Conservation (phyloP, 2,329 filamentous ascomycete genomes). For the Truncatella angustata region DNA sequence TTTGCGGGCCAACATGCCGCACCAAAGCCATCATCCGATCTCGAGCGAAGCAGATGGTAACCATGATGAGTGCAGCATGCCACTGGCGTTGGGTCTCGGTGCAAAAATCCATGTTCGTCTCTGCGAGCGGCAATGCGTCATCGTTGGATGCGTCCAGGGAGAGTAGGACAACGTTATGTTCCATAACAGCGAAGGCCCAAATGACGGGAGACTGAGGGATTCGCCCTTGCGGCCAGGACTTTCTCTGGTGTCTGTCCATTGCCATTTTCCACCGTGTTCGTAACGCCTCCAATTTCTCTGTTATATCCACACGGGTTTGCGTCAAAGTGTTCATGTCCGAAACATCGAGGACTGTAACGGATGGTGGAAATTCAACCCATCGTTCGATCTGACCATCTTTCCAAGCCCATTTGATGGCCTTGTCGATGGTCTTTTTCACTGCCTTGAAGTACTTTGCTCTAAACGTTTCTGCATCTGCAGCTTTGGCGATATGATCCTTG, state of each 20-base stretch:
- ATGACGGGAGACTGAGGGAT: conserved; percentile 22
- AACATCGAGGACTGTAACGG: conserved; percentile 21
- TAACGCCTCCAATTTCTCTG: conserved; percentile 15
- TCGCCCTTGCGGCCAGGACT: no score
- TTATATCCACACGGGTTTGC: no score
- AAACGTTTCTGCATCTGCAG: neutral
- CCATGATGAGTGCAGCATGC: conserved; percentile 31
- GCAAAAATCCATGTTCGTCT: conserved; percentile 25
- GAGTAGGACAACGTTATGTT: conserved; percentile 28
- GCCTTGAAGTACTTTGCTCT: conserved; percentile 19
- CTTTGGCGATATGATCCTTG: conserved; percentile 12
- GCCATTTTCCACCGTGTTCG: conserved; percentile 19
- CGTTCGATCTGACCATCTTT: conserved; percentile 26
- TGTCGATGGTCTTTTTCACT: conserved; percentile 17
- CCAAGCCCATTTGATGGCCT: conserved; percentile 24
- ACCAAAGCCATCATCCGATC: conserved; percentile 20
- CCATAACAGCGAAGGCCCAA: conserved; percentile 28
- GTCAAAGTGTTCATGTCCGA: conserved; percentile 13
- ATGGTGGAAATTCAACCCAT: conserved; percentile 17
- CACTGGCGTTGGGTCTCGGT: conserved; percentile 29
- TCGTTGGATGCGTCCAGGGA: conserved; percentile 24
- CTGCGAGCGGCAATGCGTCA: conserved; percentile 20
- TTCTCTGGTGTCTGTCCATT: no score
- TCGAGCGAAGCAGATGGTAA: conserved; percentile 31
- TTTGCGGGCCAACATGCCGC: no score